Percentiles rank a stretch among this genome's conserved stretches.
These are phyloP conservation scores for Cladophialophora psammophila DNA, from an alignment of 2,329 filamentous ascomycete species.

Conservation along the genomic window DNA sequence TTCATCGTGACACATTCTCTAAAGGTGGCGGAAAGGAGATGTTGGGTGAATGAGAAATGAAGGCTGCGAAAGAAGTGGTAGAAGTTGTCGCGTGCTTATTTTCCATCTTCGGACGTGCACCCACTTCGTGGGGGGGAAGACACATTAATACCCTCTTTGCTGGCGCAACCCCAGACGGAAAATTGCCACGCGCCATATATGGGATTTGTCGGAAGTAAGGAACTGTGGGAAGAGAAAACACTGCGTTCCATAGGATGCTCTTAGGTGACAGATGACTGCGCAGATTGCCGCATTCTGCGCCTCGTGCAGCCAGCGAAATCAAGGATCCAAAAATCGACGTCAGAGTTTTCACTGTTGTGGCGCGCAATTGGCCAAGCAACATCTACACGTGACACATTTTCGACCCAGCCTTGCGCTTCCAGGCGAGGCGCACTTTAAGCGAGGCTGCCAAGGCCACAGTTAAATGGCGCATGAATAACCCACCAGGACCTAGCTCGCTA, in stretches of 20 bases:
- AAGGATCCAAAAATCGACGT: not conserved
- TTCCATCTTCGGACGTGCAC: not conserved
- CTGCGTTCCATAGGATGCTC: not conserved
- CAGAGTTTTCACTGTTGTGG: not conserved
- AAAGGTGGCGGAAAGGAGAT: not conserved
- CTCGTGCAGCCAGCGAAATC: not conserved
- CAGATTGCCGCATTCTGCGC: not conserved
- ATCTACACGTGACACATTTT: not conserved
- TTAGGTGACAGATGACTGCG: not conserved
- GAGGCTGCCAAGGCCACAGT: not conserved
- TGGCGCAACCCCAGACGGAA: not conserved
- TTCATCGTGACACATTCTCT: conserved; percentile 68
- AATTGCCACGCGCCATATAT: conserved; percentile 5
- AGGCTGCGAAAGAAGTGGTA: not conserved
- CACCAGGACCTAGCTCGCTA: no score
- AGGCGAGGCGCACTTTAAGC: not conserved
- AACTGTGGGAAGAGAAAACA: not conserved
- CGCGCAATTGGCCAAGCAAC: not conserved
- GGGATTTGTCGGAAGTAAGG: conserved; percentile 4
- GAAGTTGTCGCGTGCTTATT: conserved; percentile 14
- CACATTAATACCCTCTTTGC: not conserved
- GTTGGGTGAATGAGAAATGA: not conserved
- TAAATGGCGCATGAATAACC: not conserved
- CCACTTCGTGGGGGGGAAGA: not conserved
- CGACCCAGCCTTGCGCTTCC: not conserved